Evolutionary conservation across 306 rosid species (phyloP).

Genomic region (Citrullus colocynthis): DNA sequence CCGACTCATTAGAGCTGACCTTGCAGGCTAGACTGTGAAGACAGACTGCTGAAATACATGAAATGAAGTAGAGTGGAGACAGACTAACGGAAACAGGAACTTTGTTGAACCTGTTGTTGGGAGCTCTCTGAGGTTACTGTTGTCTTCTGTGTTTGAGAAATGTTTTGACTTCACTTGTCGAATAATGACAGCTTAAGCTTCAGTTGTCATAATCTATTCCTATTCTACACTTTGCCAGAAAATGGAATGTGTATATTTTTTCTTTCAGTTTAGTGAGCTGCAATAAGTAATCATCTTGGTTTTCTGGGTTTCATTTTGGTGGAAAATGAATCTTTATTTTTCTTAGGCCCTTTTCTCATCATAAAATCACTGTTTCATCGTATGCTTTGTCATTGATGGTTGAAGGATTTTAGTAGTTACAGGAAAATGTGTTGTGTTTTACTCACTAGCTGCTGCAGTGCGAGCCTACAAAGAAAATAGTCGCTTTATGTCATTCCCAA

Average conservation of each 20-base stretch:
- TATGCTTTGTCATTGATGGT: neutral
- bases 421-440: neutral
- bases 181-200: neutral
- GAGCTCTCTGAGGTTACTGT: neutral
- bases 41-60: neutral
- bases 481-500: neutral
- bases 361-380: neutral
- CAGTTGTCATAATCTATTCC: neutral
- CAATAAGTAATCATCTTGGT: neutral
- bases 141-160: neutral
- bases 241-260: neutral
- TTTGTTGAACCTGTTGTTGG: neutral
- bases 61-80: neutral
- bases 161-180: neutral
- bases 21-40: slow-evolving; percentile 4
- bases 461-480: neutral
- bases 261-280: neutral
- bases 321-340: neutral
- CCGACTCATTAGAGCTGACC: neutral
- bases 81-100: neutral
- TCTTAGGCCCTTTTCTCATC: neutral
- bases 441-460: neutral
- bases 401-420: neutral
- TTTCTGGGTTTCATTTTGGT: neutral
- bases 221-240: neutral